Evolutionary conservation across 257 asterid species (phyloP), one percentile per base, ranked within the genome.

Genomic region (Forsythia viridissima): DNA sequence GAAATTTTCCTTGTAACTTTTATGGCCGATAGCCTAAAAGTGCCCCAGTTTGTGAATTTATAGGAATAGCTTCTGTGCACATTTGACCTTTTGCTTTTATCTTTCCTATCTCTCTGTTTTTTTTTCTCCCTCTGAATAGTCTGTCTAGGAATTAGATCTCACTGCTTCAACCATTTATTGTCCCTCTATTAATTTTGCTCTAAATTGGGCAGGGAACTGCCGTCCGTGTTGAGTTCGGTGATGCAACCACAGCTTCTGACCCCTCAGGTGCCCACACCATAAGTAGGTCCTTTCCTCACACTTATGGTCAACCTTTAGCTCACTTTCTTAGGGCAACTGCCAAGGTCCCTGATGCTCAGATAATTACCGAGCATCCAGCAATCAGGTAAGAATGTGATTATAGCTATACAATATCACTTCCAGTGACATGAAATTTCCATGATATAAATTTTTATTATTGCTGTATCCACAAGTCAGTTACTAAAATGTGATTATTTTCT

Each of bases 161-260:
- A 61, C 36, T 21, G 11, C 36, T 30, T 79, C 24, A 36, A 39
- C 43, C 65, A 43, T 65, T 65, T 68, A 20, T 72, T 46, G 2
- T 15, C 52, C 57, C 4, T 46, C 20, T 4, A 6, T 36, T 8
- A 12, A 37, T 21, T 21, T 30, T 77, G 24, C 42, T 77, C 37
- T 73, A 71, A 69, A 68, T 80, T 82, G 68, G 40, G 38, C 86
- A 95, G 99, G 99, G 99, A 75, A 93, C 94, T 74, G 86, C 96
- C 7, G 99, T 95, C 43, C 92, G 99, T 30, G 99, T 95, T 0
- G 97, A 95, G 84, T 88, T 93, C 48, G 97, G 98, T 59, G 99
- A 92, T 87, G 93, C 83, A 71, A 91, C 97, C 42, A 77, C 87
- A 48, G 88, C 96, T 66, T 86, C 97, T 4, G 99, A 95, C 76